Evolutionary conservation across 148 eudicot genomes (phyloP).

Genomic region (Camellia lanceoleosa): DNA sequence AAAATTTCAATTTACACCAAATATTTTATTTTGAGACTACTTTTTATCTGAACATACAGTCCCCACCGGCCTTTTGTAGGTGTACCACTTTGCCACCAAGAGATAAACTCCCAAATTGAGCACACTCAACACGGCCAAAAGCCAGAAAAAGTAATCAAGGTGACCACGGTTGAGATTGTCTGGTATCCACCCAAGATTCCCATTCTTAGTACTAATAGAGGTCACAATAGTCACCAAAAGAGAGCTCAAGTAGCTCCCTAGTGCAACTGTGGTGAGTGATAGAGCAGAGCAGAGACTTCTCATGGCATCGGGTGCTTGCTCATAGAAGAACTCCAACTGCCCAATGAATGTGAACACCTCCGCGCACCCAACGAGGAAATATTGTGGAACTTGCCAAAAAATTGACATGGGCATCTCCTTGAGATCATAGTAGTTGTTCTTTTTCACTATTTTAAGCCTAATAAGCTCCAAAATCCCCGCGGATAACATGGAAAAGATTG

Average conservation of each 20-base stretch:
- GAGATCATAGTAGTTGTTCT: constrained; percentile 28
- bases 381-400: constrained; percentile 80
- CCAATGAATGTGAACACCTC: constrained; percentile 73
- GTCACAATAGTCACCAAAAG: constrained; percentile 62
- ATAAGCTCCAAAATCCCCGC: constrained; percentile 58
- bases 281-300: constrained; percentile 67
- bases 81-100: constrained; percentile 54
- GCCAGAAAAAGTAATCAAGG: constrained; percentile 65
- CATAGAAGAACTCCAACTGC: constrained; percentile 74
- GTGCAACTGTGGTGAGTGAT: constrained; percentile 49
- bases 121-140: constrained; percentile 59
- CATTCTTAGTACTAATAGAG: constrained; percentile 38
- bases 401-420: constrained; percentile 37
- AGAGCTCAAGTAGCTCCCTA: constrained; percentile 64
- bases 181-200: constrained; percentile 69
- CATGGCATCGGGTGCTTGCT: constrained; percentile 83
- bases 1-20: too few relatives aligned
- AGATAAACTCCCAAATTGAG: constrained; percentile 51
- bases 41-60: constrained; percentile 10
- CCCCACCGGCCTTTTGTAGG: constrained; percentile 46
- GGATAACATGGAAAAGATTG: constrained; percentile 61
- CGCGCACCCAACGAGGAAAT: constrained; percentile 62
- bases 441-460: constrained; percentile 32
- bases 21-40: too few relatives aligned
- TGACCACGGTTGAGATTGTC: constrained; percentile 66